A percentile compares a stretch with the other conserved stretches of the same genome.
Conservation (phyloP, 192 early-diverging fungal species). For the Gaertneriomyces semiglobifer region DNA sequence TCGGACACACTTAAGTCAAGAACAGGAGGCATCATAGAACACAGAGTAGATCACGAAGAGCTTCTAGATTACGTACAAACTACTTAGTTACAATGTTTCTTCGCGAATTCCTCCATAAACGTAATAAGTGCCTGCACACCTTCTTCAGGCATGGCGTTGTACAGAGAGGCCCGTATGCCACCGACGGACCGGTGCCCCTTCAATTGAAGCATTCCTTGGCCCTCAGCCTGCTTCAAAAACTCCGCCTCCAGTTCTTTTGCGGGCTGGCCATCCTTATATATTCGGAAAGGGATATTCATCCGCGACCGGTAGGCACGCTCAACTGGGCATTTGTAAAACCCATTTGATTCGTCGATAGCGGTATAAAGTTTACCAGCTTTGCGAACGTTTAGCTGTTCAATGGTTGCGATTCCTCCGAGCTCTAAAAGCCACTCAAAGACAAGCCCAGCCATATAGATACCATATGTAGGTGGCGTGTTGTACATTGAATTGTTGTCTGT, state of each 20-base stretch:
- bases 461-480: conserved; percentile 95
- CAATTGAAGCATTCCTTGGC: conserved; percentile 77
- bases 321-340: conserved; percentile 69
- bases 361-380: conserved; percentile 73
- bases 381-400: conserved; percentile 62
- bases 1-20: background rate
- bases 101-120: conserved; percentile 79
- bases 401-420: conserved; percentile 65
- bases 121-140: conserved; percentile 72
- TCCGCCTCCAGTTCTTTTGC: conserved; percentile 60
- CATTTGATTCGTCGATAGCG: conserved; percentile 53
- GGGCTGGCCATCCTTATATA: conserved; percentile 50
- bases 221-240: conserved; percentile 80
- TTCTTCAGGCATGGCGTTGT: conserved; percentile 89
- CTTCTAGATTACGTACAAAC: no score
- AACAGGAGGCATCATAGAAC: no score
- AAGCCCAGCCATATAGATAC: conserved; percentile 88
- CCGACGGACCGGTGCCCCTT: conserved; percentile 94
- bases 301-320: conserved; percentile 54
- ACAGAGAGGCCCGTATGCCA: conserved; percentile 84
- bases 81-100: background rate
- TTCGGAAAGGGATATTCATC: conserved; percentile 92
- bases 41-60: no score
- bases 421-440: conserved; percentile 80
- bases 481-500: conserved; percentile 81